Conservation (phyloP, 176 grass and related monocot genomes). For the Rhynchospora pubera region DNA sequence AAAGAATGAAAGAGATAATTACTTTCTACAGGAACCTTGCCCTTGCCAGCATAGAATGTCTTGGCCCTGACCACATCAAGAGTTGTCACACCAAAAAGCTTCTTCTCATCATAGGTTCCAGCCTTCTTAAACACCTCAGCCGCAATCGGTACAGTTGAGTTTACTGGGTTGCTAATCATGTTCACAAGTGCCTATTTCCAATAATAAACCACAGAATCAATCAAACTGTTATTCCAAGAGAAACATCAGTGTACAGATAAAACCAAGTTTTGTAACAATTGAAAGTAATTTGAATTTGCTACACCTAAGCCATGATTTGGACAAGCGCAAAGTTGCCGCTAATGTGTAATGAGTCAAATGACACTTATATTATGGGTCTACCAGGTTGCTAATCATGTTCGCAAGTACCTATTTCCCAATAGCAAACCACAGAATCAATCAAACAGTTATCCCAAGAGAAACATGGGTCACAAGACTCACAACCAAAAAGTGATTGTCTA, state of each 20-base stretch:
- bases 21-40: constrained; percentile 51
- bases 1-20: neutral
- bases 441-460: neutral
- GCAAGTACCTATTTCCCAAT: constrained; percentile 48
- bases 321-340: neutral
- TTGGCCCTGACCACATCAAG: constrained; percentile 87
- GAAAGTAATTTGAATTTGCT: neutral
- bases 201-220: neutral
- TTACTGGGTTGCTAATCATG: constrained; percentile 98
- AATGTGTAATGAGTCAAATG: no score
- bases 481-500: no score
- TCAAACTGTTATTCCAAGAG: neutral
- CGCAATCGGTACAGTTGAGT: constrained; percentile 75
- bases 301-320: neutral
- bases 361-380: constrained; percentile 36
- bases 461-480: no score
- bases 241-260: neutral
- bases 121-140: constrained; percentile 96
- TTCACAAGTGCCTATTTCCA: constrained; percentile 65
- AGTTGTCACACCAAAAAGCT: constrained; percentile 85
- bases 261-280: neutral
- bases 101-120: constrained; percentile 74
- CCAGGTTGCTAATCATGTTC: constrained; percentile 94
- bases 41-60: constrained; percentile 87
- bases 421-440: neutral